Evolutionary conservation across 805 yeast genomes (phyloP).

Genomic region (Cyberlindnera sargentensis): DNA sequence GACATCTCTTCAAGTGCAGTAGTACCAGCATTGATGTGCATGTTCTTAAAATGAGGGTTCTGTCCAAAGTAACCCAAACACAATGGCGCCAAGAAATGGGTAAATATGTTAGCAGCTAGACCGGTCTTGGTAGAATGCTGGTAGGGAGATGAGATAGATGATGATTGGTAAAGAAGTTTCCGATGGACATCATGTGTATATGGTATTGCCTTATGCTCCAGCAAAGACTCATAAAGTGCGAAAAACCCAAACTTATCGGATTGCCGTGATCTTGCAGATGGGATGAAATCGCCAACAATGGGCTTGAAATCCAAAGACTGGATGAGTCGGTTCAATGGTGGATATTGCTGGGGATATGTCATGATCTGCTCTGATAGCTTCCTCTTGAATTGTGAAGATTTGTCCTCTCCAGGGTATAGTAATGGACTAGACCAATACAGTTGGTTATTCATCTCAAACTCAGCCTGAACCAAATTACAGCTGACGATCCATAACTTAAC

Average conservation of each 20-base stretch:
- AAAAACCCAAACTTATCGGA: conserved; percentile 24
- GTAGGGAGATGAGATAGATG: conserved; percentile 23
- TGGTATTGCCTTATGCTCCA: conserved; percentile 10
- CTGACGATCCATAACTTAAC: conserved; percentile 52
- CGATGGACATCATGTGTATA: not conserved
- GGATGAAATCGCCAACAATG: conserved; percentile 46
- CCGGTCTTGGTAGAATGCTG: conserved; percentile 1
- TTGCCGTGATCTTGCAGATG: conserved; percentile 43
- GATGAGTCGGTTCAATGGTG: not conserved
- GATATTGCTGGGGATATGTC: conserved; percentile 28
- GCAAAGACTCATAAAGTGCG: conserved; percentile 19
- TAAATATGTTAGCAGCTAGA: conserved; percentile 16
- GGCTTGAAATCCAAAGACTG: conserved; percentile 35
- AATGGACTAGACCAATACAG: conserved; percentile 60
- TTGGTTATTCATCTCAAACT: conserved; percentile 53
- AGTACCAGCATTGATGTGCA: conserved; percentile 7
- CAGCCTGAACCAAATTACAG: conserved; percentile 48
- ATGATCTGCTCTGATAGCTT: conserved; percentile 39
- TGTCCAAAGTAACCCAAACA: conserved; percentile 8
- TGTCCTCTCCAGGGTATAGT: not conserved
- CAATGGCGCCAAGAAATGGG: conserved; percentile 20
- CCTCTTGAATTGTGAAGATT: conserved; percentile 31
- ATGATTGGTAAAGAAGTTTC: conserved; percentile 29
- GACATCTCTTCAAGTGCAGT: conserved; percentile 21
- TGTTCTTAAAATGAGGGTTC: not conserved